Evolutionary conservation across 495 filamentous ascomycete genomes (phyloP), one percentile per base, ranked within the genome.

Genomic region (Aspergillus ellipticus): DNA sequence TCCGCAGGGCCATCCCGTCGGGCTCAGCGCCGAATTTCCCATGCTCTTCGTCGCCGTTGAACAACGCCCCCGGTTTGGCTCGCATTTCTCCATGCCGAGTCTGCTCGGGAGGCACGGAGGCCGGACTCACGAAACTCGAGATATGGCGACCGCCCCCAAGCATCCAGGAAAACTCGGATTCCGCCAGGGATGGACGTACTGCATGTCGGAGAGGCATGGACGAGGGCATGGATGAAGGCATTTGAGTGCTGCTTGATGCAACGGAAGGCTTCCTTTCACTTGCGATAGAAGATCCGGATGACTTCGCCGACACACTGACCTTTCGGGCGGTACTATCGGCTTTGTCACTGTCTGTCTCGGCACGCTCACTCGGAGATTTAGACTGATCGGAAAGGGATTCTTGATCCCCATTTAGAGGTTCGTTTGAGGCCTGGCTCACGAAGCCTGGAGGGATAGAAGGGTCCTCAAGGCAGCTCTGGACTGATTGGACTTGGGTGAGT

Each of bases 111-210:
- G 71, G 75, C 20, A 75, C 68, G 21, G 79, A 79, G 24, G 70
- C 70, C 11, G 78, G 71, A 49, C 75, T 72, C 11, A 82, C 77
- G 66, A 82, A 81, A 35, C 67, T 71, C 10, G 74, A 79, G 22
- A 77, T 68, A 39, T 71, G 71, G 28, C 73, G 73, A 47, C 76
- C 77, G 53, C 81, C 75, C 22, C 79, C 84, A n/a, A 98, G 79
- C 92, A 98, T 97, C 92, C 92, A 98, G 10, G 92, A 88, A 66
- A 96, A 97, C 8, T 85, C 87, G 24, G 92, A 91, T 57, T 96
- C 86, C 15, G 91, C 86, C 15, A 98, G 76, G 29, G 58, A 64
- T 13, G 60, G 55, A 19, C 58, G 62, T 19, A 49, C 39, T 16
- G 47, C 52, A 17, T 61, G 46, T 39, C 58, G 56, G 22, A 53